phyloP scores from a whole-genome alignment of 2,329 filamentous ascomycete species.

The Metarhizium robertsii region DNA sequence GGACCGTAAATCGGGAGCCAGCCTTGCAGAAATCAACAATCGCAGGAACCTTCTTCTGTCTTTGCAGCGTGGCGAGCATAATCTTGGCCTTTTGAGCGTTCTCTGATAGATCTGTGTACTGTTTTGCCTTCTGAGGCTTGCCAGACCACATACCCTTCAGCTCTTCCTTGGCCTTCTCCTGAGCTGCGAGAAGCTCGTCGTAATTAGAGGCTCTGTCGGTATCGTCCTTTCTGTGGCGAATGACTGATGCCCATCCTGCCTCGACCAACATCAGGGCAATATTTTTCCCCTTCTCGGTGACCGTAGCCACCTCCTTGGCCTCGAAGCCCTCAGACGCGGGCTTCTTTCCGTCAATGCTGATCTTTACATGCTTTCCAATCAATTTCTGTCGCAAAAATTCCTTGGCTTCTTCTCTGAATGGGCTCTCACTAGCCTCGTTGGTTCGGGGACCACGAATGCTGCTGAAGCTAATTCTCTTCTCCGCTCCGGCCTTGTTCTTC shows the following conservation, averaged over 20 bases:
- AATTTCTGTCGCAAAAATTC: constrained; percentile 89
- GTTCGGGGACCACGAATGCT: constrained; percentile 90
- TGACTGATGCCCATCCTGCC: constrained; percentile 86
- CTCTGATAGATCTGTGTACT: constrained; percentile 85
- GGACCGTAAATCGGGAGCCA: constrained; percentile 85
- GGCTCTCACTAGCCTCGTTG: constrained; percentile 75
- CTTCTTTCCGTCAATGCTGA: constrained; percentile 83
- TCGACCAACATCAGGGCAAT: constrained; percentile 79
- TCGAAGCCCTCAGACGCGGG: constrained; percentile 85
- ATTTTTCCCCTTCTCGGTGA: constrained; percentile 78
- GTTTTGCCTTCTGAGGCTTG: constrained; percentile 74
- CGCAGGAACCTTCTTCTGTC: constrained; percentile 86
- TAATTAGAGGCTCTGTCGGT: constrained; percentile 91
- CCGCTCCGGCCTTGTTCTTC: constrained; percentile 71
- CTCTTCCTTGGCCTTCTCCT: constrained; percentile 74
- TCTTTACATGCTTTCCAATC: constrained; percentile 91
- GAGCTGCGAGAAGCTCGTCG: constrained; percentile 73
- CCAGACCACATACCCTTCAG: constrained; percentile 93
- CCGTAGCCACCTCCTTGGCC: constrained; percentile 86
- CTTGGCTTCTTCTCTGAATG: constrained; percentile 88
- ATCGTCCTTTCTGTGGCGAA: constrained; percentile 90
- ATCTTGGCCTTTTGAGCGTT: constrained; percentile 92
- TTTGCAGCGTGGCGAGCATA: constrained; percentile 75
- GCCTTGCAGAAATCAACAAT: constrained; percentile 97
- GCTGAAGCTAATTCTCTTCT: constrained; percentile 87